phyloP scores from a whole-genome alignment of 345 rosid species.

The Arabidopsis arenosa region DNA sequence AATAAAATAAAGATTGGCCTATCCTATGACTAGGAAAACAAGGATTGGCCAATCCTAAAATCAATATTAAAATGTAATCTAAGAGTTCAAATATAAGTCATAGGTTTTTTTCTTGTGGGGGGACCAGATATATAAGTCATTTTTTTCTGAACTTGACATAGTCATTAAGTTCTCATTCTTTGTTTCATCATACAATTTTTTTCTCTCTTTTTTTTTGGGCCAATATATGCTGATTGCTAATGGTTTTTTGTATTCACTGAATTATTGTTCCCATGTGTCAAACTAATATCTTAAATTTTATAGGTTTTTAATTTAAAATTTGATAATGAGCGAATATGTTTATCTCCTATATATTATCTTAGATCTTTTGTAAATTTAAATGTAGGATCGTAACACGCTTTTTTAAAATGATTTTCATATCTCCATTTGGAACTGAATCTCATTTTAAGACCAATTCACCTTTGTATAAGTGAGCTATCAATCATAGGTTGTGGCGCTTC shows the following conservation, averaged over 20 bases:
- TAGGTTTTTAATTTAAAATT: not conserved
- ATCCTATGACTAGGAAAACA: conserved; percentile 27
- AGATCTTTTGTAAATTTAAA: not conserved
- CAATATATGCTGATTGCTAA: not conserved
- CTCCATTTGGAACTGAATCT: not conserved
- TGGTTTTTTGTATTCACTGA: not conserved
- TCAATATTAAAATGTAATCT: conserved; percentile 17
- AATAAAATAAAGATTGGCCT: conserved; percentile 10
- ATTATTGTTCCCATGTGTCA: conserved; percentile 15
- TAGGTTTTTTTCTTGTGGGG: conserved; percentile 46
- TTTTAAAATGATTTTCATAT: not conserved
- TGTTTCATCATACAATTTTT: conserved; percentile 15
- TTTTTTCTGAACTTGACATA: not conserved
- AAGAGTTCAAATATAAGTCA: conserved; percentile 40
- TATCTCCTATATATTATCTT: not conserved
- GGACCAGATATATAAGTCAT: conserved; percentile 31
- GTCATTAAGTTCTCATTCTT: conserved; percentile 40
- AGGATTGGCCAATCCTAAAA: conserved; percentile 5
- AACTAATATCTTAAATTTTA: no score
- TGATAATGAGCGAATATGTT: not conserved
- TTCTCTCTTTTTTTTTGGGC: not conserved
- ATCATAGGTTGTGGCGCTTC: not conserved
- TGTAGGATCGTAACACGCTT: not conserved
- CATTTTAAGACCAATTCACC: not conserved
- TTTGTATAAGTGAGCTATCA: not conserved